Percentiles rank a stretch among this genome's conserved stretches.
phyloP scores from a whole-genome alignment of 768 basidiomycete genomes.

The Lanmaoa pseudosensibilis region DNA sequence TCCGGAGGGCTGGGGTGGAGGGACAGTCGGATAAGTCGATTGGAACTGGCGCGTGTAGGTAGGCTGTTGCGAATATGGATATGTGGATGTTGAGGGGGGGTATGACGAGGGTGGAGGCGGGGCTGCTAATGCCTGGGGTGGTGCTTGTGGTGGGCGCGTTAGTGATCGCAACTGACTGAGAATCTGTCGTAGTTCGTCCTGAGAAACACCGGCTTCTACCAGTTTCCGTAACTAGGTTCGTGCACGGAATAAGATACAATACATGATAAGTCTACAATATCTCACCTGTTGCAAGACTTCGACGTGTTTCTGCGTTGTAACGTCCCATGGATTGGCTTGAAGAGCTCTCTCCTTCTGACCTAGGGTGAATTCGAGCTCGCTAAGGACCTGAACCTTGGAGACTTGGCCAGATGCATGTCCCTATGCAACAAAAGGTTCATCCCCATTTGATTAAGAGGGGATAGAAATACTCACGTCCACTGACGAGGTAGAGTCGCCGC shows the following conservation, averaged over 20 bases:
- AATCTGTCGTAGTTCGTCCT: conserved; percentile 77
- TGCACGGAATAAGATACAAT: conserved; percentile 5
- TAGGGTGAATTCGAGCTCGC: conserved; percentile 79
- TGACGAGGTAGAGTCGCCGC: conserved; percentile 44
- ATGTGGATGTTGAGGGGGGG: conserved; percentile 26
- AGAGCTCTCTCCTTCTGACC: conserved; percentile 76
- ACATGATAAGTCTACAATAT: neutral
- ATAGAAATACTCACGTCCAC: conserved; percentile 38
- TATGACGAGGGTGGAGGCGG: conserved; percentile 27
- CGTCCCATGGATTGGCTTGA: conserved; percentile 74
- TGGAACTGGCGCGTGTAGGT: conserved; percentile 30
- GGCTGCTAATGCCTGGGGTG: conserved; percentile 33
- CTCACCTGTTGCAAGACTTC: conserved; percentile 79
- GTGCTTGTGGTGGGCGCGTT: conserved; percentile 42
- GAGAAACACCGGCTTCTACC: conserved; percentile 78
- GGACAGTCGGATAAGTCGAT: conserved; percentile 31
- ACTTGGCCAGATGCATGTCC: conserved; percentile 48
- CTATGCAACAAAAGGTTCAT: conserved; percentile 21
- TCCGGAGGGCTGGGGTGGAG: conserved; percentile 35
- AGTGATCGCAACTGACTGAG: conserved; percentile 66
- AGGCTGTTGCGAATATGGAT: conserved; percentile 33
- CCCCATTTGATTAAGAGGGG: neutral
- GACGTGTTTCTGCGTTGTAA: conserved; percentile 66
- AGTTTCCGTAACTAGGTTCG: conserved; percentile 58
- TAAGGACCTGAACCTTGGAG: conserved; percentile 76